phyloP scores from a whole-genome alignment of 2,329 filamentous ascomycete genomes.

The Lachnellula occidentalis region DNA sequence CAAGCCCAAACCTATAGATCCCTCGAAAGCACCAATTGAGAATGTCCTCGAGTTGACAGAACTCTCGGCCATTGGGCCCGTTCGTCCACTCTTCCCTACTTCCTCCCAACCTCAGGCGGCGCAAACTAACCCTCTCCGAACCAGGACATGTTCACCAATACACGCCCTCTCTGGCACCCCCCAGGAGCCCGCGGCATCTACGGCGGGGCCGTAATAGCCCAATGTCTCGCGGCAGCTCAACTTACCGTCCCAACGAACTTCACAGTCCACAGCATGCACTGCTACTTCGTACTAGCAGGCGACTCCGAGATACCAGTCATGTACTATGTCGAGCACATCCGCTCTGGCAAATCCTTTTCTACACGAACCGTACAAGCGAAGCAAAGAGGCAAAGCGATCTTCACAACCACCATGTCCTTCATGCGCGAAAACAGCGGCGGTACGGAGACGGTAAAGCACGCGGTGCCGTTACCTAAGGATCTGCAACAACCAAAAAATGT shows the following conservation, averaged over 20 bases:
- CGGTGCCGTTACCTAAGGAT: slow-evolving; percentile 49
- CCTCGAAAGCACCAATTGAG: slow-evolving; percentile 74
- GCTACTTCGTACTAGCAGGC: slow-evolving; percentile 94
- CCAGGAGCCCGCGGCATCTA: slow-evolving; percentile 89
- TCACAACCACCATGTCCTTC: slow-evolving; percentile 92
- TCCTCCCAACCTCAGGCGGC: neutral
- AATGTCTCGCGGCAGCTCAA: slow-evolving; percentile 83
- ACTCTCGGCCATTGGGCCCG: slow-evolving; percentile 67
- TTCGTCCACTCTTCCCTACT: slow-evolving; percentile 37
- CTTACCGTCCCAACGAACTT: slow-evolving; percentile 78
- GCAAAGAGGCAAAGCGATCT: slow-evolving; percentile 83
- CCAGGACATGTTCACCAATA: slow-evolving; percentile 91
- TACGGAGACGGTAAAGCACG: slow-evolving; percentile 55
- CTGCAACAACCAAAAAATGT: slow-evolving; percentile 32
- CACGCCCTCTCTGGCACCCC: slow-evolving; percentile 85
- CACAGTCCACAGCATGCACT: slow-evolving; percentile 92
- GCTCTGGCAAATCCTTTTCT: slow-evolving; percentile 82
- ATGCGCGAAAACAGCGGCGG: slow-evolving; percentile 58
- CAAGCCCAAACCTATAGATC: slow-evolving; percentile 66
- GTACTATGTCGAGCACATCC: slow-evolving; percentile 91
- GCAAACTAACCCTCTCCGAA: slow-evolving; percentile 14
- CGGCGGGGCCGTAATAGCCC: slow-evolving; percentile 87
- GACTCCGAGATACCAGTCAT: slow-evolving; percentile 79
- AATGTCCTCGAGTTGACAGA: slow-evolving; percentile 84
- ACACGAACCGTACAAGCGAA: slow-evolving; percentile 94